Evolutionary conservation across 345 rosid genomes (phyloP).

Genomic region (Lumnitzera racemosa): DNA sequence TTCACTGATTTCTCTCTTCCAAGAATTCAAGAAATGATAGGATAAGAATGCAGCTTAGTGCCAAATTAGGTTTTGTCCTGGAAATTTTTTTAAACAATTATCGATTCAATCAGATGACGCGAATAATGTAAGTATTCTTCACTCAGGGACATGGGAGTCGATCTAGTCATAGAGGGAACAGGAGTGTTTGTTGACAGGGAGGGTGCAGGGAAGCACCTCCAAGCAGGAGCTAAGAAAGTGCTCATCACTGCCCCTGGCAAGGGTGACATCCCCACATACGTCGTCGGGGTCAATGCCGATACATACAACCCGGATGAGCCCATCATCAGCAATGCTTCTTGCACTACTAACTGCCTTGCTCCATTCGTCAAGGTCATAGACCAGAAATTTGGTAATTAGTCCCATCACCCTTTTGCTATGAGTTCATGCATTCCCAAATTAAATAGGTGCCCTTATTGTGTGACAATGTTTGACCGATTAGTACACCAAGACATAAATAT

Average conservation of each 20-base stretch:
- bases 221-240: slow-evolving; percentile 96
- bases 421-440: too few relatives aligned
- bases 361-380: slow-evolving; percentile 99
- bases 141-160: slow-evolving; percentile 68
- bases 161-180: slow-evolving; percentile 92
- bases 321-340: slow-evolving; percentile 95
- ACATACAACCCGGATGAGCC: slow-evolving; percentile 58
- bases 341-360: slow-evolving; percentile 99
- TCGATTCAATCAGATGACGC: background rate
- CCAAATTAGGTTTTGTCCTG: too few relatives aligned
- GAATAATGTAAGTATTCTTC: background rate
- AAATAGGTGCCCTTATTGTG: too few relatives aligned
- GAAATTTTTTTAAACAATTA: too few relatives aligned
- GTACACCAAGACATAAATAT: too few relatives aligned
- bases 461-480: background rate
- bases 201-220: slow-evolving; percentile 90
- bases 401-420: background rate
- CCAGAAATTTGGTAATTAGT: slow-evolving; percentile 73
- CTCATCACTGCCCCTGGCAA: slow-evolving; percentile 95
- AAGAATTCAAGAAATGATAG: too few relatives aligned
- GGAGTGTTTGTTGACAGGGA: slow-evolving; percentile 96
- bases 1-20: background rate
- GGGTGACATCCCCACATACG: slow-evolving; percentile 96
- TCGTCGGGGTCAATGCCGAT: slow-evolving; percentile 92
- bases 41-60: too few relatives aligned